A percentile compares a stretch with the other conserved stretches of the same genome.
Evolutionary conservation across 2,329 filamentous ascomycete genomes (phyloP).

Genomic region (Aspergillus fijiensis): DNA sequence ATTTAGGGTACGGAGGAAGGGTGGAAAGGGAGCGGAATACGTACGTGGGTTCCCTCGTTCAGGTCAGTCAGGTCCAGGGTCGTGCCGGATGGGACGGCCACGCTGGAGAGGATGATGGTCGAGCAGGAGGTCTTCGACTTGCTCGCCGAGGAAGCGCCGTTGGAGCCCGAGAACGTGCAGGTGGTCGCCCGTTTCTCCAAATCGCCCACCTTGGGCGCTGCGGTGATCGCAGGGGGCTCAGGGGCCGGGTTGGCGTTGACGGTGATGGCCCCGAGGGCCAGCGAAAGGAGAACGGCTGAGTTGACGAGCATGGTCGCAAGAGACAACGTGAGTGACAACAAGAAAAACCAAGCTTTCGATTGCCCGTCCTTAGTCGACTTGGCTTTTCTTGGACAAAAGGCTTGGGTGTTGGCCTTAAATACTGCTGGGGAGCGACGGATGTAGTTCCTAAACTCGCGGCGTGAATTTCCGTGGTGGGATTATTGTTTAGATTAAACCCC

Average conservation of each 20-base stretch:
- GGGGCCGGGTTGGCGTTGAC: conserved; percentile 2
- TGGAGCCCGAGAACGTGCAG: conserved; percentile 8
- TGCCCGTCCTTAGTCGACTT: neutral
- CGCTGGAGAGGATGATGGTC: conserved; percentile 2
- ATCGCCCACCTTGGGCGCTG: neutral
- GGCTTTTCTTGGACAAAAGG: neutral
- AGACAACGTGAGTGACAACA: neutral
- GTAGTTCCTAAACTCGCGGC: neutral
- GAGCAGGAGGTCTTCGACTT: conserved; percentile 6
- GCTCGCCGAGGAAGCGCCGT: neutral
- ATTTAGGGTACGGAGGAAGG: neutral
- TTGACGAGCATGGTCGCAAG: neutral
- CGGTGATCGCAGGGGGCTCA: neutral
- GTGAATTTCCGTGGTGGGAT: neutral
- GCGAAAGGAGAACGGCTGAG: neutral
- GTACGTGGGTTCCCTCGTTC: conserved; percentile 48
- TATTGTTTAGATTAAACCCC: neutral
- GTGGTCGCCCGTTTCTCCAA: conserved; percentile 2
- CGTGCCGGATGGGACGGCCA: conserved; percentile 3
- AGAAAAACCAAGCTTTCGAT: neutral
- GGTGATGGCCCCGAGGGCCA: neutral
- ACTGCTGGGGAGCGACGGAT: neutral
- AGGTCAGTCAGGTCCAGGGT: conserved; percentile 13
- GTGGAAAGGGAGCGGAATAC: conserved; percentile 6
- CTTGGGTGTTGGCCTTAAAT: neutral